Evolutionary conservation across 2,329 filamentous ascomycete species (phyloP).

Genomic region (Truncatella angustata): DNA sequence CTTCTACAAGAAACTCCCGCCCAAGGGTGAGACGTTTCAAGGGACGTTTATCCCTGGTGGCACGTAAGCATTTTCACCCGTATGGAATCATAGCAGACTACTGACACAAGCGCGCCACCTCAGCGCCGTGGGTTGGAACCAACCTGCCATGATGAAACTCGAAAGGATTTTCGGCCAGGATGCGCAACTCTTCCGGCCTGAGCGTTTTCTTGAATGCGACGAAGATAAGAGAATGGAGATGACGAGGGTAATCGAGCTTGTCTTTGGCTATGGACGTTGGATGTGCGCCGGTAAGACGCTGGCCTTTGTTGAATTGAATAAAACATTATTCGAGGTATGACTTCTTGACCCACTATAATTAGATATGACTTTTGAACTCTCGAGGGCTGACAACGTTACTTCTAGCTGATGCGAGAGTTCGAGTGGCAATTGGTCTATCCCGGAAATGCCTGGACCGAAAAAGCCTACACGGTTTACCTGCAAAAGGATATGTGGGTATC

Average conservation of each 20-base stretch:
- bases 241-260: conserved; percentile 32
- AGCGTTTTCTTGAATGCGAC: conserved; percentile 29
- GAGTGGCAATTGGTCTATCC: conserved; percentile 20
- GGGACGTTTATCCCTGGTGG: conserved; percentile 29
- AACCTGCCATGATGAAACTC: conserved; percentile 25
- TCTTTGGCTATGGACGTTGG: conserved; percentile 38
- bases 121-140: conserved; percentile 26
- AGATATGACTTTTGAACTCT: too few relatives aligned
- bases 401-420: conserved; percentile 19
- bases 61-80: conserved; percentile 14
- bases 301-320: conserved; percentile 41
- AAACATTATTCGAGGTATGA: conserved; percentile 39
- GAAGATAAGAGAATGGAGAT: conserved; percentile 26
- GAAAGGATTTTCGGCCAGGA: conserved; percentile 28
- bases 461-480: conserved; percentile 16
- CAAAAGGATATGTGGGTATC: conserved; percentile 20
- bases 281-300: conserved; percentile 40
- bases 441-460: conserved; percentile 13
- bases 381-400: conserved; percentile 7
- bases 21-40: conserved; percentile 8
- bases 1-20: conserved; percentile 9
- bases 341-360: not conserved
- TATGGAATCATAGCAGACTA: too few relatives aligned
- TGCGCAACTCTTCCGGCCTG: conserved; percentile 28
- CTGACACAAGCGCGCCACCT: not conserved